Evolutionary conservation across 139 green algal species (phyloP), one percentile per base, ranked within the genome.

Genomic region (Coelastrella sp.): DNA sequence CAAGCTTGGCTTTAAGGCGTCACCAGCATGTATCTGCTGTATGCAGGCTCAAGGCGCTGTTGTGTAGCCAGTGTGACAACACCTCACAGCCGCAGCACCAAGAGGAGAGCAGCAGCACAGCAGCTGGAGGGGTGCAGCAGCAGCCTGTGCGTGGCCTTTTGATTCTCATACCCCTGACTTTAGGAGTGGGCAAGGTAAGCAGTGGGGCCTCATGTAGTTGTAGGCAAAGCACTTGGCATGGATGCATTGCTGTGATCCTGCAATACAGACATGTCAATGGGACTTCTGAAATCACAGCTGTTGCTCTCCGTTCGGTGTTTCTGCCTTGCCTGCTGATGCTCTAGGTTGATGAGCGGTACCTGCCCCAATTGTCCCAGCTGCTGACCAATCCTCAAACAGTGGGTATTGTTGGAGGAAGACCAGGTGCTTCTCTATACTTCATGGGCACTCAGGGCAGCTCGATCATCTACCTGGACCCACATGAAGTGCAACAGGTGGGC

Each of bases 321-420:
- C n/a, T n/a, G n/a, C n/a, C n/a, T n/a, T n/a, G n/a, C n/a, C n/a
- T n/a, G n/a, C n/a, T n/a, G n/a, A n/a, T n/a, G n/a, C n/a, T 50
- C 38, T 43, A 98, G 94, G 59, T 96, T 27, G 95, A 96, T 88
- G 85, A 90, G 8, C 41, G 89, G 11, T 98, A 98, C 83, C 38
- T 94, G 0, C 89, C 91, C 1, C 97, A 98, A 88, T 89, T 99
- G 43, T 79, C 89, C 60, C 67, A 83, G 23, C 83, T 98, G 19
- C 87, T 98, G 48, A 85, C 68, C 15, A 94, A 91, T 78, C 94
- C 93, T 0, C 94, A 98, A 87, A 94, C 85, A 81, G 89, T 98
- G 5, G 96, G 96, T 84, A 96, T 99, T 37, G 91, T 99, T 27
- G 96, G 96, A 0, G 96, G 96, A 32, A 92, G 95, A 1, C 95